A percentile compares a stretch with the other conserved stretches of the same genome.
Conservation (phyloP, 257 asterid genomes). For the Nicotiana tabacum region DNA sequence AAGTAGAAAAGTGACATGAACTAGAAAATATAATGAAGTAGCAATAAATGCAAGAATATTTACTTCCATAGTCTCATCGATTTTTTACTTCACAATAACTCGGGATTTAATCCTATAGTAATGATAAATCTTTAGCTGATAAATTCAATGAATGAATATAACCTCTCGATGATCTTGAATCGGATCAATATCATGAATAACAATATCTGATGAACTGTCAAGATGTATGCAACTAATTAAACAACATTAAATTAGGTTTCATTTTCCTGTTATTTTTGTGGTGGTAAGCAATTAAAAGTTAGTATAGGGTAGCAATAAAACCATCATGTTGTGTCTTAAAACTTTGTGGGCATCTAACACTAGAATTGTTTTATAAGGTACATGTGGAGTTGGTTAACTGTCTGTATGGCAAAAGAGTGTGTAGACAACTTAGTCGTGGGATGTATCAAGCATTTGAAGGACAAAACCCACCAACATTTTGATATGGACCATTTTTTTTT, state of each 20-base stretch:
- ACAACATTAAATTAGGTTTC: neutral
- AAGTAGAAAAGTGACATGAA: no score
- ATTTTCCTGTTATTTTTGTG: neutral
- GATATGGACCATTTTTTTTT: slow-evolving; percentile 18
- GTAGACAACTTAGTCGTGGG: slow-evolving; percentile 21
- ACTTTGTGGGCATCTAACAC: neutral
- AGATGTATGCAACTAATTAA: neutral
- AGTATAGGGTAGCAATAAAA: neutral
- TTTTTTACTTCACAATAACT: no score
- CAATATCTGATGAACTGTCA: no score
- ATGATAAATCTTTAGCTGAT: no score
- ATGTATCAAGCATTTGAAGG: slow-evolving; percentile 16
- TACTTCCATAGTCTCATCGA: no score
- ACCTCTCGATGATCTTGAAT: no score
- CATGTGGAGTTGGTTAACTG: slow-evolving; percentile 26
- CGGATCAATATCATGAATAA: no score
- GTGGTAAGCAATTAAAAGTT: neutral
- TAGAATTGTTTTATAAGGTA: neutral
- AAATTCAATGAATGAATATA: no score
- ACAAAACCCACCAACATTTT: slow-evolving; percentile 39
- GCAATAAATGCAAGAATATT: no score
- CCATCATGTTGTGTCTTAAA: neutral
- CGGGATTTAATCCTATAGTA: no score
- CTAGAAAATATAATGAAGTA: no score
- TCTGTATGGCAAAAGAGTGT: slow-evolving; percentile 19